Base-by-base conservation (phyloP, 345 rosid genomes). In the Dipteronia sinensis region DNA sequence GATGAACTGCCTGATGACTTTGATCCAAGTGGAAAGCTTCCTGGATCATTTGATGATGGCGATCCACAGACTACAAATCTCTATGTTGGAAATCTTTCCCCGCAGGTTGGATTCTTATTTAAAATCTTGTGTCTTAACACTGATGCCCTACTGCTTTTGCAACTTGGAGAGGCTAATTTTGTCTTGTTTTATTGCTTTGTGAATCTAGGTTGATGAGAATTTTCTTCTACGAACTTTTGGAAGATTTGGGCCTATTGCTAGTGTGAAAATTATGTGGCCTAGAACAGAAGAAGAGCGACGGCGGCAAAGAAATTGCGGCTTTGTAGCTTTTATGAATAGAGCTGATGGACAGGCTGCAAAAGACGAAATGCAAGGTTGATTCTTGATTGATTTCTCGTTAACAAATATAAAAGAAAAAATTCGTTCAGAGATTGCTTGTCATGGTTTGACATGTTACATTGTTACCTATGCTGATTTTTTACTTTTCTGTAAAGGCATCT, bases 251-350 rank as follows among this genome's bases (percentile, higher is more conserved):
- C 98, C 99, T 62, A 94, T 96, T 86, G 99, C 98, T 84, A 96
- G 99, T 85, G 98, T 96, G 79, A 94, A 96, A 86, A 96, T 96
- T 86, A 96, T 96, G 98, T 96, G 99, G 98, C 98, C 98, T 64
- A 87, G 99, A 87, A 94, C 98, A 65, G 99, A 96, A 62, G 99
- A 97, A 82, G 99, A 97, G 87, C 80, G 88, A 69, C 91, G 92
- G 76, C 88, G 98, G 71, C 97, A 94, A 85, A 89, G 99, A 85
- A 92, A 94, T 84, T 94, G 98, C 81, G 99, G 98, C 44, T 94
- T 97, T 82, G 99, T 94, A 71, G 94, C 99, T 71, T 97, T 97
- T 83, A 94, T 97, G 99, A 90, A 93, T 72, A 89, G 99, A 86
- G 90, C 89, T 78, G 98, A 97, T 84, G 99, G 97, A 74, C 99